Percentiles rank a stretch among this genome's conserved stretches.
phyloP scores from a whole-genome alignment of 352 stramenopile species.

The Pythium pyrilobum region DNA sequence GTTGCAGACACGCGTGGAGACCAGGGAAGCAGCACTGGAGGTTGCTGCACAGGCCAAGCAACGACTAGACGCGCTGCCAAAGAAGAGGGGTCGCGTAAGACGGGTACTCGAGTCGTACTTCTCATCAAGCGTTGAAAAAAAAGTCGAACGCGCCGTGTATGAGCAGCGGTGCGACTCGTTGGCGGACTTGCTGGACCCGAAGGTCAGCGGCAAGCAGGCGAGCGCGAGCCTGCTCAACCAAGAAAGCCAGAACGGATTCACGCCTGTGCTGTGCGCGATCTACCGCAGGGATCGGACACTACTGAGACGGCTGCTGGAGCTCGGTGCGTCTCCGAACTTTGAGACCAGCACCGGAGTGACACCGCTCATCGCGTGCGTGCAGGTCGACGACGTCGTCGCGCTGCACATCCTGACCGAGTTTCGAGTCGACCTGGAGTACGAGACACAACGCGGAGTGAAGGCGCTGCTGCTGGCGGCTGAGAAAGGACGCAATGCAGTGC shows the following conservation, averaged over 20 bases:
- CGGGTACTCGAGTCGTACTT: constrained; percentile 31
- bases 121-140: constrained; percentile 24
- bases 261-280: constrained; percentile 43
- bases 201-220: neutral
- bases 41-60: constrained; percentile 22
- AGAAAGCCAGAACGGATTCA: constrained; percentile 54
- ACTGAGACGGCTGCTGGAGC: constrained; percentile 40
- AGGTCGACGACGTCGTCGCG: constrained; percentile 41
- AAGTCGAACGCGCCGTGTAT: constrained; percentile 42
- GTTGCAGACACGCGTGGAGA: constrained; percentile 29
- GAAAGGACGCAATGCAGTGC: constrained; percentile 33
- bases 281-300: constrained; percentile 27
- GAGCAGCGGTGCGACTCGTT: constrained; percentile 36
- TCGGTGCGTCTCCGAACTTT: constrained; percentile 35
- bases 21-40: constrained; percentile 27
- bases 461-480: constrained; percentile 41
- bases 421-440: constrained; percentile 25
- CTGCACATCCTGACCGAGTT: constrained; percentile 47
- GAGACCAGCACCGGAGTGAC: constrained; percentile 46
- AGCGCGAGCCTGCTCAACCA: constrained; percentile 28
- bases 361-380: constrained; percentile 39
- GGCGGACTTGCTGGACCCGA: constrained; percentile 31
- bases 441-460: constrained; percentile 30
- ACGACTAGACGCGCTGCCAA: constrained; percentile 39
- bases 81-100: constrained; percentile 25